Percentiles rank a stretch among this genome's conserved stretches.
Evolutionary conservation across 768 basidiomycete genomes (phyloP).

Genomic region (Pleurotus djamor): DNA sequence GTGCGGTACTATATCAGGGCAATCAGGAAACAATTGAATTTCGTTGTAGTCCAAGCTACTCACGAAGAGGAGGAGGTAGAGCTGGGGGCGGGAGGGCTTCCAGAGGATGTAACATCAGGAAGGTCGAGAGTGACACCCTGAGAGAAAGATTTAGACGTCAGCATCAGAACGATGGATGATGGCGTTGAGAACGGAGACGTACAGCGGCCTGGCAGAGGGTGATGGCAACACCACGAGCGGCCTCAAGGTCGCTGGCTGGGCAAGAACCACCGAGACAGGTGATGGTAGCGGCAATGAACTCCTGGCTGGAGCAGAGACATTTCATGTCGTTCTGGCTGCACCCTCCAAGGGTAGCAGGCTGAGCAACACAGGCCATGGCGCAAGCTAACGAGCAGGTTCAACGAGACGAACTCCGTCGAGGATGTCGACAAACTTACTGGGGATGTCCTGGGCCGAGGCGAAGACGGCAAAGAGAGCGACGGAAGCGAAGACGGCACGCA

Average conservation of each 20-base stretch:
- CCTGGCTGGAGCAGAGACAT: conserved; percentile 12
- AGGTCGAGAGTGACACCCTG: conserved; percentile 7
- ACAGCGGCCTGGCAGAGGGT: background rate
- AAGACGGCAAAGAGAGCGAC: conserved; percentile 37
- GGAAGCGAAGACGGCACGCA: conserved; percentile 51
- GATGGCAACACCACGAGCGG: conserved; percentile 13
- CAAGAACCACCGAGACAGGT: conserved; percentile 15
- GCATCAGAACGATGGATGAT: background rate
- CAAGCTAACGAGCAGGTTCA: background rate
- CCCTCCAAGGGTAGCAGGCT: conserved; percentile 8
- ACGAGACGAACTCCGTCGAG: background rate
- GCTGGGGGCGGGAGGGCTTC: background rate
- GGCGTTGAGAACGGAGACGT: background rate
- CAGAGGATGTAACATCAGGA: background rate
- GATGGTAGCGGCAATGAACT: conserved; percentile 12
- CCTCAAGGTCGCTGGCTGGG: conserved; percentile 17
- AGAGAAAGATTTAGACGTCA: no score
- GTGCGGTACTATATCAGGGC: background rate
- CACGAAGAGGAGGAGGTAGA: background rate
- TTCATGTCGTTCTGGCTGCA: conserved; percentile 12
- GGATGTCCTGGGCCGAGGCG: conserved; percentile 34
- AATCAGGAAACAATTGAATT: background rate
- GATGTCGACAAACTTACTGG: conserved; percentile 23
- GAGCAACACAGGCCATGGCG: conserved; percentile 4
- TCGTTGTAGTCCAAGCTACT: background rate